Base-by-base conservation (phyloP, 2,329 filamentous ascomycete species). In the Pyrenophora tritici-repentis region DNA sequence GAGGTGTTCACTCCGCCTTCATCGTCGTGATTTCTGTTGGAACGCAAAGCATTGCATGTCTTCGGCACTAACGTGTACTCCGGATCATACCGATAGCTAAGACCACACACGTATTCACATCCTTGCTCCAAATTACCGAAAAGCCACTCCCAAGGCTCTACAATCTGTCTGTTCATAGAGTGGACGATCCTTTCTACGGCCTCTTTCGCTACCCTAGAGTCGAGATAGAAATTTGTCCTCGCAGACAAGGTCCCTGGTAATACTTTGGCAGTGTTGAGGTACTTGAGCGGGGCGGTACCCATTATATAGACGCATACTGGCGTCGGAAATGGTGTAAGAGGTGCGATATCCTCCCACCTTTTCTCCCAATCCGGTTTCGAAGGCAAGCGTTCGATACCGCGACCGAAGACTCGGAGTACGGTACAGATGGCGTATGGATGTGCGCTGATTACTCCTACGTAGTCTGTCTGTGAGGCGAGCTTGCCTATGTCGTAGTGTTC, bases 381-480 rank as follows among this genome's bases (percentile, higher is more conserved):
- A 10, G 48, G 53, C 22, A 56, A 16, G 4, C 29, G 31, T 17
- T 58, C 55, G 36, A 58, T 55, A 24, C 54, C 54, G 4, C 43
- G 46, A 8, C 47, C 50, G 3, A 56, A 56, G 13, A 54, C 42
- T n/a, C 54, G 54, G 14, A 56, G 50, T 1, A 54, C 16, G 6
- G 50, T 42, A 14, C 39, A 47, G 17, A 56, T 35, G 18, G 43
- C 29, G 26, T 47, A 50, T 2, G 54, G 54, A 17, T 48, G 36
- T 9, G 39, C 14, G 3, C 31, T 47, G 8, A 41, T 26, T 14
- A 48, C 32, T 14, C 55, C 52, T 10, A 58, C 38, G 9, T 47
- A 14, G 31, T 56, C 53, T 14, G 20, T 43, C 5, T 18, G 35
- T 0, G 13, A 14, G 2, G 36, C 24, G 4, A 32, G 18, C 31